Conservation (phyloP, 352 stramenopile genomes). For the Globisporangium nodosum region DNA sequence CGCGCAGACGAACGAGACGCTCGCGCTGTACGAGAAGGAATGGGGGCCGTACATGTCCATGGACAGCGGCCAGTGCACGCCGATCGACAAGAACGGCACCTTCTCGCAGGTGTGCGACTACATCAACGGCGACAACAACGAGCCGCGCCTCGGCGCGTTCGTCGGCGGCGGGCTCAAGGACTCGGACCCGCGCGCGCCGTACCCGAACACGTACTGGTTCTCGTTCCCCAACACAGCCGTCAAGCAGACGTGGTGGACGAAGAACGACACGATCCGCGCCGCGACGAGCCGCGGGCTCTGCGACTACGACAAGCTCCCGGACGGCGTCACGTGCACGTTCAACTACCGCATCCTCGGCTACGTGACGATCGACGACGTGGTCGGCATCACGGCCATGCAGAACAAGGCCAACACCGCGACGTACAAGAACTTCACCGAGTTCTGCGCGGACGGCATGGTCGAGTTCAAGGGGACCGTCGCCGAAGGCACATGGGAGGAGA, state of each 20-base stretch:
- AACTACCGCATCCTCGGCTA: conserved; percentile 70
- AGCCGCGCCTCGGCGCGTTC: conserved; percentile 65
- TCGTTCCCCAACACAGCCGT: conserved; percentile 76
- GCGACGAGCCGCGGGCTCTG: conserved; percentile 11
- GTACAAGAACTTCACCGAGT: conserved; percentile 66
- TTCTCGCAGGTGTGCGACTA: conserved; percentile 61
- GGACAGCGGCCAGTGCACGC: conserved; percentile 59
- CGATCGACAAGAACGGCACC: conserved; percentile 19
- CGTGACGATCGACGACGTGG: conserved; percentile 65
- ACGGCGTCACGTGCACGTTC: conserved; percentile 64
- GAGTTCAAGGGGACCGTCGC: conserved; percentile 46
- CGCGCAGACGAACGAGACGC: conserved; percentile 69
- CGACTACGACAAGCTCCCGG: conserved; percentile 25
- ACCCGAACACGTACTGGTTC: conserved; percentile 74
- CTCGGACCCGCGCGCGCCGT: conserved; percentile 47
- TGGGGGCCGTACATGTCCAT: conserved; percentile 69
- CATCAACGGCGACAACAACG: conserved; percentile 61
- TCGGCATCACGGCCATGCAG: conserved; percentile 61
- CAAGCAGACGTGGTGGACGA: conserved; percentile 1
- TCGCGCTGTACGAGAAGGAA: conserved; percentile 65
- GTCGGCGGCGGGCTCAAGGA: conserved; percentile 44
- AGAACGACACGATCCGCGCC: conserved; percentile 20
- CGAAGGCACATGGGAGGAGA: conserved; percentile 26
- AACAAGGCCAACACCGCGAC: conserved; percentile 25
- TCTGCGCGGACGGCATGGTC: conserved; percentile 45